Evolutionary conservation across 2,329 filamentous ascomycete genomes (phyloP).

Genomic region (Tolypocladium inflatum): DNA sequence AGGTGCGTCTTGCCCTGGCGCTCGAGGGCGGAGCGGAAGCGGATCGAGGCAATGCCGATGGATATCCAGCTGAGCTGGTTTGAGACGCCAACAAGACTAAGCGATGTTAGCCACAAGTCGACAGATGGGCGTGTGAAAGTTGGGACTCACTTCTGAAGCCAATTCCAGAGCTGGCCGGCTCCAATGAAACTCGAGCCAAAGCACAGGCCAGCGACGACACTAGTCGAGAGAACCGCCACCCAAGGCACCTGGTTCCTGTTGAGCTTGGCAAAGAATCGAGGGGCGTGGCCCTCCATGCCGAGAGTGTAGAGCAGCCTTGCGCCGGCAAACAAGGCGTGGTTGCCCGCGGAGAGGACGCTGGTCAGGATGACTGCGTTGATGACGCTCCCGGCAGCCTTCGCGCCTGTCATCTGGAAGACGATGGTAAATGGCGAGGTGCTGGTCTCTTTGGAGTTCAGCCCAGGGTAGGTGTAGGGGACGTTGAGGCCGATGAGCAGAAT

Average conservation of each 20-base stretch:
- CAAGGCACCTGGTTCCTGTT: constrained; percentile 26
- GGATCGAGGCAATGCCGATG: constrained; percentile 55
- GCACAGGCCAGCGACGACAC: constrained; percentile 48
- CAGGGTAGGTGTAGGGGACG: constrained; percentile 41
- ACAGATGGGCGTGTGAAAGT: neutral
- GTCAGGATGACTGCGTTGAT: constrained; percentile 49
- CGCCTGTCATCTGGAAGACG: constrained; percentile 49
- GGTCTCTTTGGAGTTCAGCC: constrained; percentile 20
- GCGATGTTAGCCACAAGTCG: constrained; percentile 1
- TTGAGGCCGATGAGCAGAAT: constrained; percentile 43
- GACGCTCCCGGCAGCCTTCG: constrained; percentile 38
- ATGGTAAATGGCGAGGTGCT: constrained; percentile 38
- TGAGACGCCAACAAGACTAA: constrained; percentile 53
- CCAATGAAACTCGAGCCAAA: constrained; percentile 58
- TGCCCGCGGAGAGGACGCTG: constrained; percentile 26
- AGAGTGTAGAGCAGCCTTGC: constrained; percentile 25
- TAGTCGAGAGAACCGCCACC: constrained; percentile 37
- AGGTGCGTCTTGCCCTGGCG: constrained; percentile 49
- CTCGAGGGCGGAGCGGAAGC: constrained; percentile 49
- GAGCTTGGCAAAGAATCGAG: constrained; percentile 36
- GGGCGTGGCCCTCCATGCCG: constrained; percentile 39
- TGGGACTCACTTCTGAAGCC: constrained; percentile 49
- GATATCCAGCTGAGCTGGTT: constrained; percentile 59
- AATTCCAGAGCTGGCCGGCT: constrained; percentile 55
- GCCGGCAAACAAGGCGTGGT: constrained; percentile 26